A percentile compares a stretch with the other conserved stretches of the same genome.
phyloP scores from a whole-genome alignment of 202 grass and related monocot genomes.

The Musa balbisiana region DNA sequence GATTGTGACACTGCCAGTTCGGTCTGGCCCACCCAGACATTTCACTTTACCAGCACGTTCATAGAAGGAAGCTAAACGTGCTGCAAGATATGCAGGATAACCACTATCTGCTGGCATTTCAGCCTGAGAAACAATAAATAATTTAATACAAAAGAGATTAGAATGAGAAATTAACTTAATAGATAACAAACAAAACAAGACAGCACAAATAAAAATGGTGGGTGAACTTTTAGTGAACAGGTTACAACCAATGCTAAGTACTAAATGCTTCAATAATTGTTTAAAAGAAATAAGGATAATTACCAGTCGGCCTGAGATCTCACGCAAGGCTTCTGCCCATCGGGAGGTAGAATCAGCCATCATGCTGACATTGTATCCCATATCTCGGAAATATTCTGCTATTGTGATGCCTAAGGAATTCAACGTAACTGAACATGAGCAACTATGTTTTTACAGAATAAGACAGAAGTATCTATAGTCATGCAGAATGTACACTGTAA shows the following conservation, averaged over 20 bases:
- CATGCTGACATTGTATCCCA: constrained; percentile 98
- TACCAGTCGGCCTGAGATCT: constrained; percentile 86
- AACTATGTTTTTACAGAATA: not conserved
- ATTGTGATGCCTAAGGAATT: constrained; percentile 58
- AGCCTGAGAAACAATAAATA: constrained; percentile 46
- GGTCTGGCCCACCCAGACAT: constrained; percentile 61
- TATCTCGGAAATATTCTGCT: constrained; percentile 91
- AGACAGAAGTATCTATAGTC: not conserved
- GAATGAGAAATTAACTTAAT: constrained; percentile 14
- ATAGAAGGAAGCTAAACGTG: constrained; percentile 92
- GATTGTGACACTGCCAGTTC: constrained; percentile 79
- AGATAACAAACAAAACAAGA: not conserved
- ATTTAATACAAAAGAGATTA: not conserved
- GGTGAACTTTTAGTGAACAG: not conserved
- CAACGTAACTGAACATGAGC: not conserved
- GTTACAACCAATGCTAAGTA: not conserved
- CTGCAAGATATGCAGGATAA: constrained; percentile 95
- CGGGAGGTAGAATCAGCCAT: constrained; percentile 96
- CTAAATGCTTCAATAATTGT: not conserved
- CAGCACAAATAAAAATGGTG: not conserved
- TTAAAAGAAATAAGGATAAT: constrained; percentile 2
- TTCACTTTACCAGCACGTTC: constrained; percentile 94
- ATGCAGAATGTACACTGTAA: not conserved
- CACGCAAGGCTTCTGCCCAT: constrained; percentile 87
- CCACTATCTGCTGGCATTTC: constrained; percentile 99